Percentiles rank a stretch among this genome's conserved stretches.
Evolutionary conservation across 169 alveolate genomes (phyloP).

Genomic region (Eimeria acervulina): DNA sequence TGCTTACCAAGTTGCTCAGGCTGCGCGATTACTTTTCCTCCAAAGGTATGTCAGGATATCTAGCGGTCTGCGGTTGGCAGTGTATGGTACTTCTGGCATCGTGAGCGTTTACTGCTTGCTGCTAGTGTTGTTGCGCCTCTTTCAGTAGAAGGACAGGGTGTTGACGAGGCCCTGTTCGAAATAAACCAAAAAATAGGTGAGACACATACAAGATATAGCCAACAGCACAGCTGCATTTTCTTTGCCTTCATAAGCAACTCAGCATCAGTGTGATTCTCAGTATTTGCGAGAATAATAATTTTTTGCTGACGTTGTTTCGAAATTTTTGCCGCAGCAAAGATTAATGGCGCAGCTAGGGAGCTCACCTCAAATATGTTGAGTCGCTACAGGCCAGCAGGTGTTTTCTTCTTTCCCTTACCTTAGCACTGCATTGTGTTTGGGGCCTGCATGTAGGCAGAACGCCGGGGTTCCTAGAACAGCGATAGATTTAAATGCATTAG

Average conservation of each 20-base stretch:
- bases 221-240: background rate
- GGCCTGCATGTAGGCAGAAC: background rate
- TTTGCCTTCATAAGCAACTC: no score
- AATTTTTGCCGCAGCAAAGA: constrained; percentile 20
- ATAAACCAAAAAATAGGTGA: constrained; percentile 49
- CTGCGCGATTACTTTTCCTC: constrained; percentile 30
- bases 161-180: background rate
- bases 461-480: no score
- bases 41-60: constrained; percentile 16
- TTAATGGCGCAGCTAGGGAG: constrained; percentile 28
- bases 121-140: background rate
- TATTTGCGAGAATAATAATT: no score
- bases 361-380: constrained; percentile 14
- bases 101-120: background rate
- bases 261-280: background rate
- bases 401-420: background rate
- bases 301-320: background rate
- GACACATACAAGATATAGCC: background rate
- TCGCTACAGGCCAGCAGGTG: constrained; percentile 63
- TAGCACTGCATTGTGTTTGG: background rate
- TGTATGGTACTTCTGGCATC: background rate
- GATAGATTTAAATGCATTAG: background rate
- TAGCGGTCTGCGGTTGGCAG: background rate
- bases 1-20: constrained; percentile 53
- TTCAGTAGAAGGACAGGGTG: background rate